Evolutionary conservation across 768 basidiomycete species (phyloP).

Genomic region (Mrakia frigida): DNA sequence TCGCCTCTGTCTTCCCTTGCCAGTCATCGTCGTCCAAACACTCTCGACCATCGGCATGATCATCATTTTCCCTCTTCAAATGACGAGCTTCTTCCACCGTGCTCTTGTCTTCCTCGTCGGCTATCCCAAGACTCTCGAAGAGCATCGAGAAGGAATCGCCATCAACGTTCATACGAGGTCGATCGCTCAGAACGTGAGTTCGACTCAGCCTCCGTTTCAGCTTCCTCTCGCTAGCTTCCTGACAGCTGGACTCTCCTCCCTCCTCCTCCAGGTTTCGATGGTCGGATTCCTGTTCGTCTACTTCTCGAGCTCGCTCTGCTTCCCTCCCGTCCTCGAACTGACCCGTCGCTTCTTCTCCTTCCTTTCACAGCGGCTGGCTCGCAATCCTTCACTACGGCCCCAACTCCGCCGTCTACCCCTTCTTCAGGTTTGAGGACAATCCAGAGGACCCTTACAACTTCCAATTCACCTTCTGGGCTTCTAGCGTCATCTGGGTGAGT

Average conservation of each 20-base stretch:
- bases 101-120: slow-evolving; percentile 42
- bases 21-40: slow-evolving; percentile 36
- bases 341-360: background rate
- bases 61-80: slow-evolving; percentile 46
- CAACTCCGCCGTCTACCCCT: slow-evolving; percentile 47
- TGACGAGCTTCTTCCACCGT: slow-evolving; percentile 44
- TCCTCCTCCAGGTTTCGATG: slow-evolving; percentile 14
- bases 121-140: slow-evolving; percentile 44
- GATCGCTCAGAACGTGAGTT: slow-evolving; percentile 47
- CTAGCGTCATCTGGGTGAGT: slow-evolving; percentile 45
- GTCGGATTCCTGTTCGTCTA: slow-evolving; percentile 18
- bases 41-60: slow-evolving; percentile 45
- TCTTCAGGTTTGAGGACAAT: slow-evolving; percentile 45
- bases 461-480: slow-evolving; percentile 46
- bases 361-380: slow-evolving; percentile 44
- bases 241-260: background rate
- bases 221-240: slow-evolving; percentile 28
- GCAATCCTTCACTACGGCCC: slow-evolving; percentile 47
- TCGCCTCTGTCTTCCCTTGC: slow-evolving; percentile 42
- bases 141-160: slow-evolving; percentile 45
- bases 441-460: slow-evolving; percentile 49
- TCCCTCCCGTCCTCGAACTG: background rate
- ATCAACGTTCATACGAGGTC: slow-evolving; percentile 46
- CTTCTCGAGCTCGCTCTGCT: background rate
- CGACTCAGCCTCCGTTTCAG: slow-evolving; percentile 35